These are phyloP conservation scores for Boletus speciosus DNA, from an alignment of 768 basidiomycete species.

Conservation along the genomic window DNA sequence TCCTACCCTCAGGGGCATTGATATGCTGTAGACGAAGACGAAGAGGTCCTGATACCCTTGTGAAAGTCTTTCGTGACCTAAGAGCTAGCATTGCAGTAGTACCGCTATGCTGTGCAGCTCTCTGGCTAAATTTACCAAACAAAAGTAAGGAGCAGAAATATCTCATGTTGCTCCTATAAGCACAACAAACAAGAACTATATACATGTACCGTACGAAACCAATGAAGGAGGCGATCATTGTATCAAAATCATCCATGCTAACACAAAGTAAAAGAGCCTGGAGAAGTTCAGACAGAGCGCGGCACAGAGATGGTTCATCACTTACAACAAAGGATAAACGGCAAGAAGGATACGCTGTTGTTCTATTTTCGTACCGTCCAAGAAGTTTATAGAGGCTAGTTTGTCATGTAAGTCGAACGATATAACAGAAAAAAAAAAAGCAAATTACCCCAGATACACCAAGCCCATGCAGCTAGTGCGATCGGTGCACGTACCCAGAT, in stretches of 20 bases:
- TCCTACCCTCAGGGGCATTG: constrained; percentile 32
- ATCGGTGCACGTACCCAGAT: constrained; percentile 88
- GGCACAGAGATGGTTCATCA: constrained; percentile 10
- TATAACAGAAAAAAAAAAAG: neutral
- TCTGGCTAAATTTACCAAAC: constrained; percentile 1
- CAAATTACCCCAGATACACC: constrained; percentile 92
- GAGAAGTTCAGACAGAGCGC: neutral
- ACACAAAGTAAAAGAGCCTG: constrained; percentile 89
- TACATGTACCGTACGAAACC: constrained; percentile 8
- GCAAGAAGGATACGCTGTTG: constrained; percentile 87
- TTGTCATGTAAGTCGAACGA: constrained; percentile 1
- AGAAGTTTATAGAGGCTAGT: constrained; percentile 88
- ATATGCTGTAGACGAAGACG: neutral
- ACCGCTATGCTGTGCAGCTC: no score
- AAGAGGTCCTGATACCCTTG: neutral
- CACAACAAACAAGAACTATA: constrained; percentile 12
- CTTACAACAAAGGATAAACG: constrained; percentile 92
- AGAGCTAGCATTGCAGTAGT: neutral
- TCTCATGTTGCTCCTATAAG: neutral
- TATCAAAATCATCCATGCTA: constrained; percentile 97
- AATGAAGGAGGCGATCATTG: constrained; percentile 43
- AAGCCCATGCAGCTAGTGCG: constrained; percentile 84
- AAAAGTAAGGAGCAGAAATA: no score
- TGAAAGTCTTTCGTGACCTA: neutral
- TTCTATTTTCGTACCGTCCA: constrained; percentile 93